Evolutionary conservation across 768 basidiomycete species (phyloP).

Genomic region (Postia placenta): DNA sequence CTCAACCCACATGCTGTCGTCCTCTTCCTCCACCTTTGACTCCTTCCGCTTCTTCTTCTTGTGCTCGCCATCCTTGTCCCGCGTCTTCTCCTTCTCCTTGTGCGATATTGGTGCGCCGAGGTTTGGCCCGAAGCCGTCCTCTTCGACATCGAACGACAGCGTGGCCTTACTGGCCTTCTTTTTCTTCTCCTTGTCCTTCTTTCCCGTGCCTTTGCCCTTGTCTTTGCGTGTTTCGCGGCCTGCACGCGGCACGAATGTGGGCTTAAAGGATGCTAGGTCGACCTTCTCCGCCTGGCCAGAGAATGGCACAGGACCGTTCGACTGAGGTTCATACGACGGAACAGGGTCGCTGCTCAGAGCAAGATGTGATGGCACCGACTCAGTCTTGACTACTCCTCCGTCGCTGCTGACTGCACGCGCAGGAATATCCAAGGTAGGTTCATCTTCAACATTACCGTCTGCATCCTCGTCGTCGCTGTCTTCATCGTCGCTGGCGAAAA

Average conservation of each 20-base stretch:
- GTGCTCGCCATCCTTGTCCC: conserved; percentile 26
- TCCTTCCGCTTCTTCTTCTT: conserved; percentile 29
- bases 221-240: conserved; percentile 32
- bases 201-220: conserved; percentile 34
- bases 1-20: conserved; percentile 66
- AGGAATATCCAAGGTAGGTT: conserved; percentile 1
- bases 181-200: conserved; percentile 44
- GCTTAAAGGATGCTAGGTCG: conserved; percentile 77
- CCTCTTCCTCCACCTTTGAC: conserved; percentile 36
- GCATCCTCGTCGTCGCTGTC: conserved; percentile 70
- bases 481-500: conserved; percentile 94
- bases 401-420: neutral
- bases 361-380: conserved; percentile 8
- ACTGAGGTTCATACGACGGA: neutral
- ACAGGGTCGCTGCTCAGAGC: neutral
- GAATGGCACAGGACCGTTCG: conserved; percentile 6
- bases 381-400: neutral
- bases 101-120: conserved; percentile 11
- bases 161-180: conserved; percentile 42
- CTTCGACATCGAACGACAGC: conserved; percentile 77
- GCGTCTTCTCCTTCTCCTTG: conserved; percentile 20
- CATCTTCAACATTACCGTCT: conserved; percentile 71
- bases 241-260: conserved; percentile 74
- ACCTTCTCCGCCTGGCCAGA: conserved; percentile 21
- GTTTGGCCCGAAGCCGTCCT: conserved; percentile 30